These are phyloP conservation scores for Umbelopsis vinacea DNA, from an alignment of 192 early-diverging fungal genomes.

Conservation along the genomic window DNA sequence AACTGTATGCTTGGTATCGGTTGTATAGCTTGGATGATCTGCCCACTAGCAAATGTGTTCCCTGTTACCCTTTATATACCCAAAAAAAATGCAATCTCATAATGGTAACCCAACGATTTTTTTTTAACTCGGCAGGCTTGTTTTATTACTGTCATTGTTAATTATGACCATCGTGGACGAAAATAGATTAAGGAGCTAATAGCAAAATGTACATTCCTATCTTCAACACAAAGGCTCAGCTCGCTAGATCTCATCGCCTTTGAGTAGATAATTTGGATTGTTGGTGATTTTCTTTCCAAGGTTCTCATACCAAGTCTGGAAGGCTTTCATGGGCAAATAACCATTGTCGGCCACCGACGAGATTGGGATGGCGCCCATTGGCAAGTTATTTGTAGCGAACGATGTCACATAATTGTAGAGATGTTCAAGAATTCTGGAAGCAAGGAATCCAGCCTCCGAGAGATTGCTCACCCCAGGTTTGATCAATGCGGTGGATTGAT, in stretches of 20 bases:
- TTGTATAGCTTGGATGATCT: background rate
- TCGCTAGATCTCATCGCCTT: slow-evolving; percentile 9
- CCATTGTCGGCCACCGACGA: slow-evolving; percentile 51
- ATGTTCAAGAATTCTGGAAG: slow-evolving; percentile 65
- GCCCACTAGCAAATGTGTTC: no score
- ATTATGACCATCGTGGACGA: no score
- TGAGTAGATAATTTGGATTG: slow-evolving; percentile 61
- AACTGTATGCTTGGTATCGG: background rate
- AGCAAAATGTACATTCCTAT: background rate
- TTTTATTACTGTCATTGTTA: no score
- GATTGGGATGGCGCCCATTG: slow-evolving; percentile 54
- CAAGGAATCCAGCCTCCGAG: slow-evolving; percentile 56
- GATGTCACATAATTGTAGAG: slow-evolving; percentile 81
- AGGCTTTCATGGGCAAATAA: slow-evolving; percentile 67
- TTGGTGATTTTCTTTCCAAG: slow-evolving; percentile 74
- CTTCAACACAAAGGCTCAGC: background rate
- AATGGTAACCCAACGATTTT: no score
- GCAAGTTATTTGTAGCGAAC: slow-evolving; percentile 60
- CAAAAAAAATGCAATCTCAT: no score
- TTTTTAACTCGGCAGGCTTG: no score
- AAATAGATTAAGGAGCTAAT: background rate
- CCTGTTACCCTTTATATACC: no score
- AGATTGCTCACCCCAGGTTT: slow-evolving; percentile 25
- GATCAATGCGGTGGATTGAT: slow-evolving; percentile 4
- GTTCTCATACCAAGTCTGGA: slow-evolving; percentile 83